Conservation (phyloP, 768 basidiomycete genomes). For the Pisolithus microcarpus region DNA sequence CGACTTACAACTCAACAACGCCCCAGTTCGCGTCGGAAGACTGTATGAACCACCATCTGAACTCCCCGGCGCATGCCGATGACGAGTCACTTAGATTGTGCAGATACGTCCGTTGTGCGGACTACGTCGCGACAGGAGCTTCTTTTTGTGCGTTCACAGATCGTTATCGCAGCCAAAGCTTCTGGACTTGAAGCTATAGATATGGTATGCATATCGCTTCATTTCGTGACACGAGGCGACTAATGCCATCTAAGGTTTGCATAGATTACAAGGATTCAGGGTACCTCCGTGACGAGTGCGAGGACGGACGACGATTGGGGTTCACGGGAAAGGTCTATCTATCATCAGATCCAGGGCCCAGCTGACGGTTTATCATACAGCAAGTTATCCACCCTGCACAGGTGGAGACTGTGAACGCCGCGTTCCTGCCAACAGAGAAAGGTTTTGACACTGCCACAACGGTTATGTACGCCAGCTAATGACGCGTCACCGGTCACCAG, state of each 20-base stretch:
- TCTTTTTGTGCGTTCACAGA: conserved; percentile 74
- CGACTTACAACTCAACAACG: background rate
- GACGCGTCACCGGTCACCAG: conserved; percentile 35
- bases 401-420: conserved; percentile 65
- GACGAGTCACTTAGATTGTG: conserved; percentile 58
- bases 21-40: conserved; percentile 90
- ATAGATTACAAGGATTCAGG: conserved; percentile 75
- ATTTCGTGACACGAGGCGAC: background rate
- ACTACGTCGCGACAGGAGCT: conserved; percentile 70
- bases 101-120: conserved; percentile 77
- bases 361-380: conserved; percentile 30
- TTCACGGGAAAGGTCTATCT: conserved; percentile 79
- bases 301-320: conserved; percentile 74
- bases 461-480: background rate
- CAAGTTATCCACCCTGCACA: conserved; percentile 95
- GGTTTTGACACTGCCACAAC: conserved; percentile 35
- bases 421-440: conserved; percentile 67
- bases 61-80: conserved; percentile 1
- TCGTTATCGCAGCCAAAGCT: conserved; percentile 78
- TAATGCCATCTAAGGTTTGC: conserved; percentile 52
- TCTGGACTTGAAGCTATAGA: conserved; percentile 83
- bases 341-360: background rate
- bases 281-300: conserved; percentile 64
- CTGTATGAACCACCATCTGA: conserved; percentile 41
- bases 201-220: conserved; percentile 51